Evolutionary conservation across 345 rosid species (phyloP).

Genomic region (Heritiera littoralis): DNA sequence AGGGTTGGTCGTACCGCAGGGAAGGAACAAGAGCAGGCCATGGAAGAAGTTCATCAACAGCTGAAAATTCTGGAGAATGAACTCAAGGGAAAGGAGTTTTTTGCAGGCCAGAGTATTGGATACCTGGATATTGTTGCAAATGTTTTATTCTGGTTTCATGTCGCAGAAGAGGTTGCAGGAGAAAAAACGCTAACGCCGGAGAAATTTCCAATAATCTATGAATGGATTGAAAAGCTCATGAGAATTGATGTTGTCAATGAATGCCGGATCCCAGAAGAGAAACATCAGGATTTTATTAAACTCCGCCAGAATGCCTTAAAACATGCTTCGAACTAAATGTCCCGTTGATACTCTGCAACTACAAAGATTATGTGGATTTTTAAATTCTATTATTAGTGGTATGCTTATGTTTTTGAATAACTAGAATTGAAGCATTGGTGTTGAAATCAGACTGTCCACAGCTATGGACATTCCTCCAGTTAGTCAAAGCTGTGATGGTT

Average conservation of each 20-base stretch:
- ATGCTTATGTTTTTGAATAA: too few relatives aligned
- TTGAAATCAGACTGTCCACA: too few relatives aligned
- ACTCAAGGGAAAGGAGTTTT: slow-evolving; percentile 28
- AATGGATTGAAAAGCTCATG: slow-evolving; percentile 13
- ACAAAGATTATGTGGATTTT: not conserved
- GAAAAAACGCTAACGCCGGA: not conserved
- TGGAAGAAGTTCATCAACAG: slow-evolving; percentile 23
- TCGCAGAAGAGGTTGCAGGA: not conserved
- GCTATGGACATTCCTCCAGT: too few relatives aligned
- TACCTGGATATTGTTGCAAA: slow-evolving; percentile 22
- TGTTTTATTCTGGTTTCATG: not conserved
- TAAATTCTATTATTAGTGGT: too few relatives aligned
- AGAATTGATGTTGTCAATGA: slow-evolving; percentile 13
- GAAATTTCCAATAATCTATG: not conserved
- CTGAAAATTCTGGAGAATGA: slow-evolving; percentile 26
- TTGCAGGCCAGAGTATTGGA: slow-evolving; percentile 30
- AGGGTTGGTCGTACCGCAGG: not conserved
- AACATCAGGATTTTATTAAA: not conserved
- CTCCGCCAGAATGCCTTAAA: not conserved
- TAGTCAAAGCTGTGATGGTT: too few relatives aligned
- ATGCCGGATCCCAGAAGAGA: slow-evolving; percentile 11
- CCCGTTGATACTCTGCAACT: not conserved
- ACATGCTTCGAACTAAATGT: not conserved
- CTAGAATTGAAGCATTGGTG: too few relatives aligned
- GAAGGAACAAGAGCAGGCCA: slow-evolving; percentile 17